Conservation (phyloP, 352 stramenopile genomes). For the Globisporangium orthogonon region DNA sequence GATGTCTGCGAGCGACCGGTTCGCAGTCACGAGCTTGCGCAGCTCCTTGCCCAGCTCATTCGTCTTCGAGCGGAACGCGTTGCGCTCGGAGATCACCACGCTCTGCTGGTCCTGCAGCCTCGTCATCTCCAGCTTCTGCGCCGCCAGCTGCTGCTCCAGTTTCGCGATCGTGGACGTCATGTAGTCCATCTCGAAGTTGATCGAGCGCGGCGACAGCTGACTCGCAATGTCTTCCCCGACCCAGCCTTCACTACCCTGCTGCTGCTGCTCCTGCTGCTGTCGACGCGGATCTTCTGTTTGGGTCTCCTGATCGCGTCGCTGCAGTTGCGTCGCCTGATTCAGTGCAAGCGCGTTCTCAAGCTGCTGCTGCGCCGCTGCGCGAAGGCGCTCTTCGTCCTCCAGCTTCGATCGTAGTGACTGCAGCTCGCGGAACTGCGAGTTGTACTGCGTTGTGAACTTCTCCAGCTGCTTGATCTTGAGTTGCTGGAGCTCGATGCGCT, state of each 20-base stretch:
- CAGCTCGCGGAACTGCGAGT: slow-evolving; percentile 39
- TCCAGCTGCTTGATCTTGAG: slow-evolving; percentile 59
- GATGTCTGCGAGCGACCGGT: slow-evolving; percentile 47
- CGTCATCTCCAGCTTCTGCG: slow-evolving; percentile 18
- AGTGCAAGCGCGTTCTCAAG: slow-evolving; percentile 17
- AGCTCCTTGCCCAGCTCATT: slow-evolving; percentile 52
- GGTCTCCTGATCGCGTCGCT: slow-evolving; percentile 20
- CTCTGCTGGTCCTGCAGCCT: slow-evolving; percentile 33
- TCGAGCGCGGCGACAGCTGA: slow-evolving; percentile 25
- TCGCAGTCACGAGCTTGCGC: slow-evolving; percentile 40
- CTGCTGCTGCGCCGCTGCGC: slow-evolving; percentile 36
- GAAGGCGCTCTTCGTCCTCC: slow-evolving; percentile 38
- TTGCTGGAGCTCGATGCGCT: slow-evolving; percentile 63
- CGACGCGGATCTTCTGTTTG: slow-evolving; percentile 41
- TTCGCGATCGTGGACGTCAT: slow-evolving; percentile 25
- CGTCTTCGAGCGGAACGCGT: slow-evolving; percentile 47
- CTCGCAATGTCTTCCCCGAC: slow-evolving; percentile 15
- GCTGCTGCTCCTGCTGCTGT: slow-evolving; percentile 8
- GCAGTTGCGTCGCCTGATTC: slow-evolving; percentile 4
- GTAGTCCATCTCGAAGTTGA: slow-evolving; percentile 15
- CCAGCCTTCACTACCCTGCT: slow-evolving; percentile 5
- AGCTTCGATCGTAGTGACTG: slow-evolving; percentile 34
- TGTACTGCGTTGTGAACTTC: slow-evolving; percentile 43
- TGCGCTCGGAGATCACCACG: slow-evolving; percentile 41
- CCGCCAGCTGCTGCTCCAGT: slow-evolving; percentile 32